Base-by-base conservation (phyloP, 805 yeast genomes). In the Blastobotrys attinorum region DNA sequence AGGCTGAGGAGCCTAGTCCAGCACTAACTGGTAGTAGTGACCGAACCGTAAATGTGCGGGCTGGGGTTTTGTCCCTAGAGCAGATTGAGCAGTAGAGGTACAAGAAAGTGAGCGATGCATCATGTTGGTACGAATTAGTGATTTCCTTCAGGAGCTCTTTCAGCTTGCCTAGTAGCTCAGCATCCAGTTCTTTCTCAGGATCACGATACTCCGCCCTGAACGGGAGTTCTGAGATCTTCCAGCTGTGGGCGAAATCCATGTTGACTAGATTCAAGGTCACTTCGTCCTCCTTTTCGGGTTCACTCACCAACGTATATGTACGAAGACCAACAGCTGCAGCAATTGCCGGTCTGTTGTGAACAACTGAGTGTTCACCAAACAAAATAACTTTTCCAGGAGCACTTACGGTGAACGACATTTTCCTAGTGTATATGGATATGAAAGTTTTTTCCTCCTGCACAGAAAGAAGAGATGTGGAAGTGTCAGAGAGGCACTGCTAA, bases 321-420 rank as follows among this genome's bases (percentile, higher is more conserved):
- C 96, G 74, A 46, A 92, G 67, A 4, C 92, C 81, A 7, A 90
- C 74, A 3, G 96, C 92, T 0, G 97, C 97, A 1, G 98, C 97
- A 42, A 92, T 84, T 10, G 97, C 97, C 1, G 96, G 96, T 67
- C 79, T 84, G 37, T 84, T 81, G 60, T 84, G 85, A 0, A 92
- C 98, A 1, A 94, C 97, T 5, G 97, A 84, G 58, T 92, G 98
- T 59, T 92, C 98, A 18, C 98, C 98, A 61, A 89, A 92, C 29
- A 92, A 71, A 54, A 92, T 92, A 37, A 88, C 95, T 58, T 92
- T 92, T 3, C 98, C 98, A 0, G 98, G 98, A 1, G 98, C 92
- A 43, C 96, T 84, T 1, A 87, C 85, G 40, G 77, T 64, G 61
- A 89, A 86, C 16, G 10, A 8, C 29, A 25, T 25, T 25, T 7